phyloP scores from a whole-genome alignment of 495 filamentous ascomycete genomes.

The Hyaloscypha hepaticicola region DNA sequence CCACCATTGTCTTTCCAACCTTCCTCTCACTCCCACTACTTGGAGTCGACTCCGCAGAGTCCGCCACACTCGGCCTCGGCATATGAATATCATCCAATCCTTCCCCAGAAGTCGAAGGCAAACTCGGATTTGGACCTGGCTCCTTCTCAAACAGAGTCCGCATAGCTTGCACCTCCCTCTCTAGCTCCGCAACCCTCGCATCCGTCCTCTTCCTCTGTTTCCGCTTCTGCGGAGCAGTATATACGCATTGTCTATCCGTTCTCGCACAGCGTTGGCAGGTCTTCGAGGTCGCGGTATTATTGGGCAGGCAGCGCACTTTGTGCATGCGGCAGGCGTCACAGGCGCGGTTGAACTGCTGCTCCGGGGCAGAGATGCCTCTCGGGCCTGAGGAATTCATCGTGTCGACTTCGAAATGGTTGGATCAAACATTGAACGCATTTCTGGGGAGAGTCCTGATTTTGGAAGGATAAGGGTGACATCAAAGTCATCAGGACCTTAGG shows the following conservation, averaged over 20 bases:
- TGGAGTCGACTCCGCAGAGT: not conserved
- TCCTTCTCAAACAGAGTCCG: constrained; percentile 21
- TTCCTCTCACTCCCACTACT: not conserved
- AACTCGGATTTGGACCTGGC: not conserved
- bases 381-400: not conserved
- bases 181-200: constrained; percentile 84
- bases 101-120: not conserved
- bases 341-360: constrained; percentile 46
- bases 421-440: not conserved
- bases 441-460: not conserved
- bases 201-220: constrained; percentile 93
- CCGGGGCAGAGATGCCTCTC: not conserved
- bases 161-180: constrained; percentile 45
- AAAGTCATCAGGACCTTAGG: not conserved
- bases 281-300: constrained; percentile 34
- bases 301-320: constrained; percentile 73
- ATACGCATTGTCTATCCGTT: constrained; percentile 54
- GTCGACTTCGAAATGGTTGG: not conserved
- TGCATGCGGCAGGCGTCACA: constrained; percentile 86
- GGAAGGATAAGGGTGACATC: not conserved
- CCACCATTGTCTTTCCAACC: not conserved
- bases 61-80: not conserved
- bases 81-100: not conserved
- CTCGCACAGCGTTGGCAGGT: constrained; percentile 25
- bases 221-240: constrained; percentile 69